phyloP scores from a whole-genome alignment of 2,329 filamentous ascomycete species.

The Thyridium curvatum region DNA sequence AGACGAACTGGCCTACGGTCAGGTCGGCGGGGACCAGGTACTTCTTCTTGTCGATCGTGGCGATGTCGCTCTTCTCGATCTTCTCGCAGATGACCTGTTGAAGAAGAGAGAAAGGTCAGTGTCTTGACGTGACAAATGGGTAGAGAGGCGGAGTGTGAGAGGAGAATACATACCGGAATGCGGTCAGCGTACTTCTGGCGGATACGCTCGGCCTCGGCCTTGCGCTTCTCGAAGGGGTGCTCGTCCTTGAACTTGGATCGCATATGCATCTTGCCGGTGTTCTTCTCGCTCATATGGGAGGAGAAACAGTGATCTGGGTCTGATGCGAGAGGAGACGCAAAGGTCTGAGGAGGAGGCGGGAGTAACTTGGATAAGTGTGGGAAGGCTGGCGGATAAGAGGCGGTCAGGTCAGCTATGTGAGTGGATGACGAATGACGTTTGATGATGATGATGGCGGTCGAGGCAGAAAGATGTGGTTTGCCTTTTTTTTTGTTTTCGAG shows the following conservation, averaged over 20 bases:
- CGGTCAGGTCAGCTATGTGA: no score
- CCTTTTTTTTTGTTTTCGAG: no score
- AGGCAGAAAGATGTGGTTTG: no score
- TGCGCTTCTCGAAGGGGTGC: conserved; percentile 99
- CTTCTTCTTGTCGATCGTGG: conserved; percentile 99
- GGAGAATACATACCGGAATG: neutral
- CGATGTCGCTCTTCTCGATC: conserved; percentile 98
- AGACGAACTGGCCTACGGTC: conserved; percentile 97
- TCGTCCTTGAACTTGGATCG: conserved; percentile 99
- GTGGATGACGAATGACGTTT: no score
- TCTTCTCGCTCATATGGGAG: neutral
- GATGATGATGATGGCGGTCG: no score
- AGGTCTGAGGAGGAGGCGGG: no score
- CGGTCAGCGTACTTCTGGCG: conserved; percentile 63
- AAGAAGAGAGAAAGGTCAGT: conserved; percentile 12
- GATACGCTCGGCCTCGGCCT: conserved; percentile 98
- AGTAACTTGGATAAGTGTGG: no score
- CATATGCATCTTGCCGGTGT: conserved; percentile 43
- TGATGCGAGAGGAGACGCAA: no score
- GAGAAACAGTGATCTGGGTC: neutral
- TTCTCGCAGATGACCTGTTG: conserved; percentile 96
- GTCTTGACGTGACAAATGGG: neutral
- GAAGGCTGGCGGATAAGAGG: no score
- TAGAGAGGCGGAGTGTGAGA: neutral
- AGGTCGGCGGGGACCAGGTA: conserved; percentile 96